Conservation (phyloP, 208 protist species). For the Wallacemonas sp. region DNA sequence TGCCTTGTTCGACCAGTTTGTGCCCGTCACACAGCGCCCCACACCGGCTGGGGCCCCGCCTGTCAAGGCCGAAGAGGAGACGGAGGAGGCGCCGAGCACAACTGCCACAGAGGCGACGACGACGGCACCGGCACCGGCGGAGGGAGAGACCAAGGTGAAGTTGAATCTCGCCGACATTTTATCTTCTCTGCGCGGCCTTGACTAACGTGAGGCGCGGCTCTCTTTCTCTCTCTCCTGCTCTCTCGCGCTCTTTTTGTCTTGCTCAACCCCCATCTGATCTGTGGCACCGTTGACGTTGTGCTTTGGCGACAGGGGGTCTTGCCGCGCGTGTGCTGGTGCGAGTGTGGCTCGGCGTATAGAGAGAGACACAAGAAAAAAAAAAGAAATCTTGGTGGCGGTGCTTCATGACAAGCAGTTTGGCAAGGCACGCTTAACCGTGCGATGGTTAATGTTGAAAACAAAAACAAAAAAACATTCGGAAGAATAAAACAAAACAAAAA, state of each 20-base stretch:
- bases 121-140: background rate
- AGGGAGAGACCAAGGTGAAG: conserved; percentile 6
- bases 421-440: too few species aligned
- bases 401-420: too few species aligned
- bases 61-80: conserved; percentile 7
- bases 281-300: too few species aligned
- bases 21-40: conserved; percentile 34
- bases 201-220: background rate
- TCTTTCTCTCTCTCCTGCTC: conserved; percentile 2
- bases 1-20: conserved; percentile 56
- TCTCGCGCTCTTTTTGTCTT: background rate
- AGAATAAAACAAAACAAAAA: too few species aligned
- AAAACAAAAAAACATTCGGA: too few species aligned
- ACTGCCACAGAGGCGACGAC: conserved; percentile 8
- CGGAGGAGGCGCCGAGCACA: conserved; percentile 11
- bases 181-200: conserved; percentile 13
- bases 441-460: too few species aligned
- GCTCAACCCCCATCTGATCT: too few species aligned
- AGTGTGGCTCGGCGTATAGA: too few species aligned
- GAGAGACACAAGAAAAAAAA: too few species aligned
- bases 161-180: conserved; percentile 4
- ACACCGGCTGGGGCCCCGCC: background rate
- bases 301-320: too few species aligned
- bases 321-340: too few species aligned
- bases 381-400: too few species aligned